Conservation (phyloP, 164 flowering plant species). For the Chimonanthus salicifolius region DNA sequence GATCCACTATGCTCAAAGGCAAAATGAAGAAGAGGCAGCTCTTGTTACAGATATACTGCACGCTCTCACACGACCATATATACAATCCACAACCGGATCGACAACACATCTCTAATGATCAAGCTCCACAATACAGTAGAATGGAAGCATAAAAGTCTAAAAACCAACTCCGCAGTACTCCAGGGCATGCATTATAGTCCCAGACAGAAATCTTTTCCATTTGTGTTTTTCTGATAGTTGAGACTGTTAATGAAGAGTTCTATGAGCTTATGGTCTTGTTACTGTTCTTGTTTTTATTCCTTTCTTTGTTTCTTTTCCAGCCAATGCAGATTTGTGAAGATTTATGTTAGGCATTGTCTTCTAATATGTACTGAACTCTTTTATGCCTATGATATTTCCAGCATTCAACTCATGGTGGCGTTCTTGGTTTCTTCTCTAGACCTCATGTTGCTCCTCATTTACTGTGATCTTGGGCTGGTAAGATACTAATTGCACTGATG, state of each 20-base stretch:
- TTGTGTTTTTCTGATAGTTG: not conserved
- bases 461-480: not conserved
- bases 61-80: too few species aligned
- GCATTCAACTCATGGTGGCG: conserved; percentile 27
- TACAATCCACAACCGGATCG: too few species aligned
- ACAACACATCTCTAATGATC: too few species aligned
- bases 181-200: too few species aligned
- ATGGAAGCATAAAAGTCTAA: too few species aligned
- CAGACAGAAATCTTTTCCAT: not conserved
- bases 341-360: not conserved
- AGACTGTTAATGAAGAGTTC: not conserved
- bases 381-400: not conserved
- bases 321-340: not conserved
- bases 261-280: not conserved
- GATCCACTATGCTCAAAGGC: too few species aligned
- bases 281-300: not conserved
- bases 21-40: too few species aligned
- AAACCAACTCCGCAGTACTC: too few species aligned
- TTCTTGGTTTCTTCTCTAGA: conserved; percentile 34
- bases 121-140: too few species aligned
- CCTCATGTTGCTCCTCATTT: not conserved
- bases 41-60: too few species aligned
- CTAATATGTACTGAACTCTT: not conserved
- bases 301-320: conserved; percentile 6
- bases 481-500: not conserved